Base-by-base conservation (phyloP, 2,329 filamentous ascomycete genomes). In the Chrysosporium keratinophilum region DNA sequence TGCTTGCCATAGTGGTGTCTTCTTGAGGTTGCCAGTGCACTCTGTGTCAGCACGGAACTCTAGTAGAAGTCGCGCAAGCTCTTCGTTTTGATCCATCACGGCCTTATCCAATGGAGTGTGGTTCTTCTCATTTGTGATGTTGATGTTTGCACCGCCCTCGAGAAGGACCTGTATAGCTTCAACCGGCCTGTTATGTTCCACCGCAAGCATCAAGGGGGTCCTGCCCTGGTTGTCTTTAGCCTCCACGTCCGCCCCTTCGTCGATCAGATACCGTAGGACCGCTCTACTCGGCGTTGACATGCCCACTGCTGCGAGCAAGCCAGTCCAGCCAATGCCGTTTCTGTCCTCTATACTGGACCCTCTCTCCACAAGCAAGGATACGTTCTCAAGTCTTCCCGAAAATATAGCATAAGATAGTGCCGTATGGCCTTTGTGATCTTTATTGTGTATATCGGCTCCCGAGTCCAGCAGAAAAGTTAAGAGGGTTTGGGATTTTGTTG, bases 171-270 rank as follows among this genome's bases (percentile, higher is more conserved):
- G 23, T 3, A 52, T 17, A 10, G 50, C 20, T 12, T 19, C 50
- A 10, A 49, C 17, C 14, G 45, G n/a, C 10, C 45, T 15, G n/a
- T 11, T 14, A 2, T 4, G 2, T 17, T 34, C 3, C 5, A 42
- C 54, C 9, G 56, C 54, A 12, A 23, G n/a, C 35, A 43, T 28
- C 33, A 52, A 19, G 3, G 49, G 20, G 46, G 54, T 56, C 23
- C 39, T 35, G 23, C 52, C 41, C 19, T 11, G n/a, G 6, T 1
- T 11, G 14, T 41, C 20, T 23, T 69, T 69, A 10, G 67, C 64
- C 0, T 65, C 58, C 6, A 62, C 52, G 0, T 61, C 50, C 46
- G 67, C 65, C 33, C 68, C 56, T 50, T 68, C 20, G 5, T 10
- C 37, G 7, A 50, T 14, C 5, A 50, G 20, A n/a, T 31, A 42